These are phyloP conservation scores for Leccinum solheimii DNA, from an alignment of 1,284 basidiomycete species.

Conservation along the genomic window DNA sequence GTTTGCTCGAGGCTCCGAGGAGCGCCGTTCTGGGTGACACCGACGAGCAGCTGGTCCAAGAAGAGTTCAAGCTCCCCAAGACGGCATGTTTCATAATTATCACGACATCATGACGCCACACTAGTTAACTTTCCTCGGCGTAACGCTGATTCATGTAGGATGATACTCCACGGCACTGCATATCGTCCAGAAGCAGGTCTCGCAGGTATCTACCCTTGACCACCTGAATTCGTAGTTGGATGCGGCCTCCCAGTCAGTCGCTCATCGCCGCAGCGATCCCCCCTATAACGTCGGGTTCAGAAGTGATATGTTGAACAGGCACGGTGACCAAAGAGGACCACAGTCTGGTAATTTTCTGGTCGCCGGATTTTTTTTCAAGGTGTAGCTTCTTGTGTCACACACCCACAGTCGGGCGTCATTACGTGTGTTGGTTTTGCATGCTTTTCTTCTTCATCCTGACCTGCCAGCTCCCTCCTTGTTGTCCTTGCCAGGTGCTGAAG, in stretches of 20 bases:
- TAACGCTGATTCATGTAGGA: conserved; percentile 37
- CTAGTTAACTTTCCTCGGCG: no score
- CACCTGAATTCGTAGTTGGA: conserved; percentile 58
- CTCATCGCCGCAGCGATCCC: conserved; percentile 63
- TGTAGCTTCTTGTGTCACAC: conserved; percentile 38
- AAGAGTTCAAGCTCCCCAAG: conserved; percentile 49
- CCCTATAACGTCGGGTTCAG: conserved; percentile 58
- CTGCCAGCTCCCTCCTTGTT: conserved; percentile 70
- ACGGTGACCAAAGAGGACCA: conserved; percentile 42
- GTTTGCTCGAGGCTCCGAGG: background rate
- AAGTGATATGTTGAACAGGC: conserved; percentile 57
- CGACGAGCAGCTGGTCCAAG: conserved; percentile 13
- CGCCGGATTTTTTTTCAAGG: conserved; percentile 34
- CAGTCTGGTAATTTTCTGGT: conserved; percentile 47
- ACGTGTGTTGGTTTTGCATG: conserved; percentile 74
- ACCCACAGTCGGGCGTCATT: conserved; percentile 52
- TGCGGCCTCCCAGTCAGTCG: conserved; percentile 61
- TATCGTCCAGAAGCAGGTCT: conserved; percentile 44
- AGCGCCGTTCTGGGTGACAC: background rate
- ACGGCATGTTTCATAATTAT: conserved; percentile 45
- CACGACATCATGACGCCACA: conserved; percentile 39
- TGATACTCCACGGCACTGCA: conserved; percentile 50
- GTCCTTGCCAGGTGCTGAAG: conserved; percentile 50
- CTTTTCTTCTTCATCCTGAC: conserved; percentile 67
- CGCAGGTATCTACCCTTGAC: conserved; percentile 46